Evolutionary conservation across 73 alveolate genomes (phyloP).

Genomic region (Vitrella brassicaformis): DNA sequence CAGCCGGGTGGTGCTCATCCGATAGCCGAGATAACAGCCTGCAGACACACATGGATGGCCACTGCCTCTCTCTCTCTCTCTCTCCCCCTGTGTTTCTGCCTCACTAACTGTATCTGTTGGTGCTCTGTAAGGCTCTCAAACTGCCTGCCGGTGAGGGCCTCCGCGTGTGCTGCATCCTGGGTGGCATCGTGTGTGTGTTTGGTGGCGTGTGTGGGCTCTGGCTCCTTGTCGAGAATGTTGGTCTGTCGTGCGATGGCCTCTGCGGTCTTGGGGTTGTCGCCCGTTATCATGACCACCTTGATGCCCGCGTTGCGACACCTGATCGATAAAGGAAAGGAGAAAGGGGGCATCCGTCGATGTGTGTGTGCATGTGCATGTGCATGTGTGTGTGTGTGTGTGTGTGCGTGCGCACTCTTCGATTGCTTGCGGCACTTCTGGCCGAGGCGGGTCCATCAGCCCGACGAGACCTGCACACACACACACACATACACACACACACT

Average conservation of each 20-base stretch:
- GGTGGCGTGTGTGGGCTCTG: not conserved
- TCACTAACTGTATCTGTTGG: too few relatives aligned
- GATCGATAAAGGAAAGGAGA: too few relatives aligned
- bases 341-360: not conserved
- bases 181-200: not conserved
- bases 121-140: too few relatives aligned
- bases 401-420: constrained; percentile 45
- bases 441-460: constrained; percentile 79
- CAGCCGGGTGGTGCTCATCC: too few relatives aligned
- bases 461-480: not conserved
- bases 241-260: constrained; percentile 86
- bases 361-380: not conserved
- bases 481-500: not conserved
- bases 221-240: constrained; percentile 14
- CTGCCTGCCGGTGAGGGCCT: constrained; percentile 23
- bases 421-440: constrained; percentile 81
- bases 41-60: too few relatives aligned
- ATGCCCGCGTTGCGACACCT: constrained; percentile 85
- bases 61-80: too few relatives aligned
- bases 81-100: too few relatives aligned
- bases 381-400: not conserved
- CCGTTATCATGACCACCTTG: constrained; percentile 92
- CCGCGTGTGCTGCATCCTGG: not conserved
- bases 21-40: too few relatives aligned
- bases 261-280: constrained; percentile 92